Percentiles rank a stretch among this genome's conserved stretches.
Conservation (phyloP, 305 asterid species). For the Fraxinus albicans region DNA sequence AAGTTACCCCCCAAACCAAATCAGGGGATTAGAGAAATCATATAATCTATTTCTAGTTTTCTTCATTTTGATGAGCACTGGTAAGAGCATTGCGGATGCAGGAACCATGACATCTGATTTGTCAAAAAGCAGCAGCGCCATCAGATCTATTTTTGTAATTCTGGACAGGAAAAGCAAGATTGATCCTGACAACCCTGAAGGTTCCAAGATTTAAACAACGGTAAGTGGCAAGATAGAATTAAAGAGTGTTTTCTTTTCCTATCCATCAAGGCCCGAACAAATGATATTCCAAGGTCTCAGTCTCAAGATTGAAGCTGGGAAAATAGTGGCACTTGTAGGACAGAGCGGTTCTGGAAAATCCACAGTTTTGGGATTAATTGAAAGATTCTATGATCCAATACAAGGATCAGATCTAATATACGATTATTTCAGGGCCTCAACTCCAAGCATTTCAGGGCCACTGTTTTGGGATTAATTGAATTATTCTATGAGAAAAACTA, state of each 20-base stretch:
- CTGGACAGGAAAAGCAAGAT: conserved; percentile 54
- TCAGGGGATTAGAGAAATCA: conserved; percentile 40
- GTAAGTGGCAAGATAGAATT: conserved; percentile 50
- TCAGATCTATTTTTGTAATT: conserved; percentile 49
- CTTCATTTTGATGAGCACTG: conserved; percentile 78
- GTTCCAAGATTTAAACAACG: conserved; percentile 26
- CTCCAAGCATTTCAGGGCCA: too few species aligned
- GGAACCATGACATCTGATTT: conserved; percentile 75
- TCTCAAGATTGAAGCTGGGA: conserved; percentile 64
- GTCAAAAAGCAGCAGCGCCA: conserved; percentile 61
- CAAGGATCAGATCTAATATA: conserved; percentile 56
- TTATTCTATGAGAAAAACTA: too few species aligned
- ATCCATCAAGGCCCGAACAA: conserved; percentile 71
- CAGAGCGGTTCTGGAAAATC: conserved; percentile 85
- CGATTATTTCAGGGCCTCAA: conserved; percentile 7
- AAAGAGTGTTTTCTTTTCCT: conserved; percentile 46
- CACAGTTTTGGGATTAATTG: conserved; percentile 59
- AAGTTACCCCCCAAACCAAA: too few species aligned
- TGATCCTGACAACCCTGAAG: conserved; percentile 45
- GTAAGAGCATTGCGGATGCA: conserved; percentile 71
- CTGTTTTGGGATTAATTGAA: too few species aligned
- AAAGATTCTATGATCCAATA: conserved; percentile 73
- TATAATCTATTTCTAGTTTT: conserved; percentile 65
- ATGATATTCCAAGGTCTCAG: conserved; percentile 60
- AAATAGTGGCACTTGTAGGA: conserved; percentile 64